These are phyloP conservation scores for Pseudogymnoascus sp. DNA, from an alignment of 2,329 filamentous ascomycete species.

Conservation along the genomic window DNA sequence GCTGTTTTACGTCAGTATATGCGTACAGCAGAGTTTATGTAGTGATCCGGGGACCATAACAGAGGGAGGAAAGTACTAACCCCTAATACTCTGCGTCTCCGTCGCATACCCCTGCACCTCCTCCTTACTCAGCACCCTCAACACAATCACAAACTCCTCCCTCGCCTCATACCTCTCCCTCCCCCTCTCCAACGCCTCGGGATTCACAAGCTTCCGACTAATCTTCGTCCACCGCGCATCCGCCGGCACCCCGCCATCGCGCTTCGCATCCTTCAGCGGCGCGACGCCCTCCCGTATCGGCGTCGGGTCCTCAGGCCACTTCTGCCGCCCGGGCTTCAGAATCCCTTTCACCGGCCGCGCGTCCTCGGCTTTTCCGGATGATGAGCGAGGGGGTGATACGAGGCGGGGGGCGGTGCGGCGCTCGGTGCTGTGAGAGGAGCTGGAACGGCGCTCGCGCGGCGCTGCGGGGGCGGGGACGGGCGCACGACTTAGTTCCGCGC, in stretches of 20 bases:
- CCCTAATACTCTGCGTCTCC: constrained; percentile 73
- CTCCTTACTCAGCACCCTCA: constrained; percentile 77
- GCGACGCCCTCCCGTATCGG: constrained; percentile 84
- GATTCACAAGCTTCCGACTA: constrained; percentile 78
- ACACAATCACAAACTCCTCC: constrained; percentile 88
- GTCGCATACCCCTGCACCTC: constrained; percentile 84
- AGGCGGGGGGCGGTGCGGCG: constrained; percentile 37
- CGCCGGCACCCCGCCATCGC: constrained; percentile 65
- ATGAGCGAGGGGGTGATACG: constrained; percentile 59
- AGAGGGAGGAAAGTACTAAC: constrained; percentile 37
- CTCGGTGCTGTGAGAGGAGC: constrained; percentile 15
- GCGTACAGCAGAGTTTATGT: background rate
- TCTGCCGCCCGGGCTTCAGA: constrained; percentile 69
- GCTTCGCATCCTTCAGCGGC: constrained; percentile 81
- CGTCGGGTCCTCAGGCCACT: constrained; percentile 80
- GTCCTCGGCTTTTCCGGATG: constrained; percentile 47
- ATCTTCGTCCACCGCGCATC: constrained; percentile 93
- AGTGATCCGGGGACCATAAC: background rate
- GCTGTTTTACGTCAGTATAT: background rate
- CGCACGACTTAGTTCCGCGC: constrained; percentile 20
- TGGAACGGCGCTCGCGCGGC: constrained; percentile 14
- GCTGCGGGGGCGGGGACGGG: constrained; percentile 14
- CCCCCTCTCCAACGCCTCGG: constrained; percentile 75
- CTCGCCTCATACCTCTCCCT: constrained; percentile 87
- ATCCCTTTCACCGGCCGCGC: constrained; percentile 70